Conservation (phyloP, 805 yeast species). For the Saturnispora serradocipensis region DNA sequence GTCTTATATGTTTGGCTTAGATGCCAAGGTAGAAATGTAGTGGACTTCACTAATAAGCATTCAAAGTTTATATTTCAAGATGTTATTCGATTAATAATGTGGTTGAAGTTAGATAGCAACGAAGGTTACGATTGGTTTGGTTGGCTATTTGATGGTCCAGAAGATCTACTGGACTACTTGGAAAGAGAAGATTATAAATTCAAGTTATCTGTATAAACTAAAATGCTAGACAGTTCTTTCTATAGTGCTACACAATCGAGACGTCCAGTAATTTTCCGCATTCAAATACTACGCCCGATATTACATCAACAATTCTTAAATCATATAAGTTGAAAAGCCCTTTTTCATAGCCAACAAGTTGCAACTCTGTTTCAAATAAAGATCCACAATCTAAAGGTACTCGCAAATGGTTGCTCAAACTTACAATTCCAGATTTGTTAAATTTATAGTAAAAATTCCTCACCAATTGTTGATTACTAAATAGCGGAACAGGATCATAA, state of each 20-base stretch:
- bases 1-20: slow-evolving; percentile 24
- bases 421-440: slow-evolving; percentile 46
- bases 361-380: slow-evolving; percentile 55
- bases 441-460: slow-evolving; percentile 28
- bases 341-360: slow-evolving; percentile 49
- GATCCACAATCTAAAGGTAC: slow-evolving; percentile 51
- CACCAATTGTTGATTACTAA: slow-evolving; percentile 21
- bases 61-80: slow-evolving; percentile 13
- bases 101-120: slow-evolving; percentile 16
- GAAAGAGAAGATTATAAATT: slow-evolving; percentile 11
- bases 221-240: background rate
- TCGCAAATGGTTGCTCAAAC: slow-evolving; percentile 56
- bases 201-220: background rate
- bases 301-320: slow-evolving; percentile 52
- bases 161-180: slow-evolving; percentile 16
- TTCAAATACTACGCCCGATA: slow-evolving; percentile 58
- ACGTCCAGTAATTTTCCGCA: slow-evolving; percentile 66
- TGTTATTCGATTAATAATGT: slow-evolving; percentile 19
- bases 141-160: slow-evolving; percentile 22
- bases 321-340: slow-evolving; percentile 62
- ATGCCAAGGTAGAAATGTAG: slow-evolving; percentile 14
- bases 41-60: slow-evolving; percentile 10
- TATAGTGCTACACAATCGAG: slow-evolving; percentile 33
- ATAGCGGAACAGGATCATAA: slow-evolving; percentile 24
- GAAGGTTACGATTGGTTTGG: slow-evolving; percentile 22